A percentile compares a stretch with the other conserved stretches of the same genome.
phyloP scores from a whole-genome alignment of 768 basidiomycete species.

The Mycena rosella region DNA sequence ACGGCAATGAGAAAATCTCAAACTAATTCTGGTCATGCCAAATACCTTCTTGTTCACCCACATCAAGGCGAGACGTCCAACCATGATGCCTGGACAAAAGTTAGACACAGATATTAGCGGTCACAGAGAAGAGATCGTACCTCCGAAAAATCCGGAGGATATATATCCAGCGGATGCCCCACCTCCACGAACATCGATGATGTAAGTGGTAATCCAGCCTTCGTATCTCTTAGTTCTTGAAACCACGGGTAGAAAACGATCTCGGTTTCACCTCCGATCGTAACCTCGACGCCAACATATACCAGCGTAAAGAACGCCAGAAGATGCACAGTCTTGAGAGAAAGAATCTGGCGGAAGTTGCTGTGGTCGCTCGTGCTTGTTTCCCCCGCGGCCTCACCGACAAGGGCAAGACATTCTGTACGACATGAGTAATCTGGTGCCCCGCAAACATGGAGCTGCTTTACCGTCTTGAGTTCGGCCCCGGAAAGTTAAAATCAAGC shows the following conservation, averaged over 20 bases:
- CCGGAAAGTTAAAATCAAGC: slow-evolving; percentile 44
- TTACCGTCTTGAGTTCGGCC: slow-evolving; percentile 47
- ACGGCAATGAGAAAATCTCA: background rate
- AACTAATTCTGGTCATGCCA: background rate
- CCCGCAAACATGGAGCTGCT: slow-evolving; percentile 1
- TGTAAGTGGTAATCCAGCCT: slow-evolving; percentile 71
- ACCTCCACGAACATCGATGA: slow-evolving; percentile 58
- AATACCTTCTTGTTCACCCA: slow-evolving; percentile 66
- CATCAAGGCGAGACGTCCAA: slow-evolving; percentile 66
- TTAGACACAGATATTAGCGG: background rate
- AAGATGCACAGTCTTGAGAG: slow-evolving; percentile 56
- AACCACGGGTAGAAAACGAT: too few relatives aligned
- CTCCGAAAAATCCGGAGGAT: slow-evolving; percentile 59
- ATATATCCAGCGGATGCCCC: slow-evolving; percentile 63
- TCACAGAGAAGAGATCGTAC: background rate
- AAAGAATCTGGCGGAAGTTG: slow-evolving; percentile 61
- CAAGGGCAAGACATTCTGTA: slow-evolving; percentile 29
- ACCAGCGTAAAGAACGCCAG: slow-evolving; percentile 59
- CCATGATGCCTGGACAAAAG: slow-evolving; percentile 59
- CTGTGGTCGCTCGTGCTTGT: slow-evolving; percentile 38
- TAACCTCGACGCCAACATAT: slow-evolving; percentile 67
- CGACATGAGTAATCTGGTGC: background rate
- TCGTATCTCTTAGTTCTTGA: too few relatives aligned
- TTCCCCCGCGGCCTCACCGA: slow-evolving; percentile 43
- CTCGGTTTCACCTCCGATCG: slow-evolving; percentile 56